Conservation (phyloP, 2,329 filamentous ascomycete species). For the Coccinonectria pachysandricola region DNA sequence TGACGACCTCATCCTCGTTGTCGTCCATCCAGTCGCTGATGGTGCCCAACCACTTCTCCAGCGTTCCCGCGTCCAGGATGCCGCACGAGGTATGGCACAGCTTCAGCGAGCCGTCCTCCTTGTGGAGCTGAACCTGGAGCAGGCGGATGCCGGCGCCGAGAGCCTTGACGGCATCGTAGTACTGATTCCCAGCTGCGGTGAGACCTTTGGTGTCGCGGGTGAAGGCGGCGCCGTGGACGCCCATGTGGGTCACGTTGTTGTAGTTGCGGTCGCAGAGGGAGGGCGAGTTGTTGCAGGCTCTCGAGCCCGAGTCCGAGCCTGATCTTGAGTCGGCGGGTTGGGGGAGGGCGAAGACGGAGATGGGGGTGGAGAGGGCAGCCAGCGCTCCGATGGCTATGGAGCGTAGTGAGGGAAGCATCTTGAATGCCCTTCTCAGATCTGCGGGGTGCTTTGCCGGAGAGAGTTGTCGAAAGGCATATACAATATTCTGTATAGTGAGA, state of each 20-base stretch:
- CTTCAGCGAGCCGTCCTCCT: slow-evolving; percentile 45
- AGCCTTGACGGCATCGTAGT: slow-evolving; percentile 59
- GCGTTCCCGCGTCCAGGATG: slow-evolving; percentile 57
- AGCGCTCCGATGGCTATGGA: slow-evolving; percentile 11
- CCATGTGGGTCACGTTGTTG: slow-evolving; percentile 67
- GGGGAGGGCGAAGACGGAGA: slow-evolving; percentile 16
- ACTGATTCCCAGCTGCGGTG: slow-evolving; percentile 62
- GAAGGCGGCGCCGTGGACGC: slow-evolving; percentile 66
- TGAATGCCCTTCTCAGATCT: no score
- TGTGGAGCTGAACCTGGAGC: slow-evolving; percentile 63
- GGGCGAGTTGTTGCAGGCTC: slow-evolving; percentile 73
- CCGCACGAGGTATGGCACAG: slow-evolving; percentile 62
- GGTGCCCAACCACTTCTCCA: slow-evolving; percentile 51
- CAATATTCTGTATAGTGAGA: no score
- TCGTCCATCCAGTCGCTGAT: slow-evolving; percentile 60
- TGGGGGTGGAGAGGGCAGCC: slow-evolving; percentile 11
- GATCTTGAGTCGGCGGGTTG: slow-evolving; percentile 12
- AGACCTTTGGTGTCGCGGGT: slow-evolving; percentile 54
- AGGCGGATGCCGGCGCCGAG: slow-evolving; percentile 62
- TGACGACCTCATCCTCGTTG: slow-evolving; percentile 67
- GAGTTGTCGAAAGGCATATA: no score
- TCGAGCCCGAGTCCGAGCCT: slow-evolving; percentile 8
- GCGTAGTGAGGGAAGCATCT: slow-evolving; percentile 14
- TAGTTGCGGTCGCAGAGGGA: slow-evolving; percentile 61
- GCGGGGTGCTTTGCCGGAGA: no score